phyloP scores from a whole-genome alignment of 495 filamentous ascomycete genomes.

The Lepraria neglecta region DNA sequence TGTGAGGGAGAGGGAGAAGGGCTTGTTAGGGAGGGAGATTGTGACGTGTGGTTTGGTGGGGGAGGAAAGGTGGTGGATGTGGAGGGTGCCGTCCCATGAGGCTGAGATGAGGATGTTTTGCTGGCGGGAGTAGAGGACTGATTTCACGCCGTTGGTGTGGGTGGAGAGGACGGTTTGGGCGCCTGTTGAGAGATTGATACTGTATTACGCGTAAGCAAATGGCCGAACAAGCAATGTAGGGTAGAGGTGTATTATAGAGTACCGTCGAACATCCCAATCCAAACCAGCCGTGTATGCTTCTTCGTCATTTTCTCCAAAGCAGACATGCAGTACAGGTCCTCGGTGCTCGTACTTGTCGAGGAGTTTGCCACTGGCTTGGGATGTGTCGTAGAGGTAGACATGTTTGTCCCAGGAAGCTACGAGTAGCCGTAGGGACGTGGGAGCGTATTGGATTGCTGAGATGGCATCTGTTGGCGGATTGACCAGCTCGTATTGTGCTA shows the following conservation, averaged over 20 bases:
- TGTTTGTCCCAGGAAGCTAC: constrained; percentile 93
- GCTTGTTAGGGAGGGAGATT: constrained; percentile 71
- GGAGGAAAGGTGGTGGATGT: constrained; percentile 61
- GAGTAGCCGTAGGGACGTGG: constrained; percentile 62
- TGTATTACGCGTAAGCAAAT: constrained; percentile 30
- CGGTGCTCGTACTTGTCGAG: constrained; percentile 70
- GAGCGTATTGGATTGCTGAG: constrained; percentile 78
- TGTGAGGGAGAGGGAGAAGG: constrained; percentile 76
- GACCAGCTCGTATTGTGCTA: constrained; percentile 59
- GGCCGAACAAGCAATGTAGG: neutral
- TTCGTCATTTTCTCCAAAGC: constrained; percentile 69
- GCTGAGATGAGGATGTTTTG: constrained; percentile 77
- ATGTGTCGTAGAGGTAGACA: constrained; percentile 80
- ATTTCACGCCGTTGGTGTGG: constrained; percentile 72
- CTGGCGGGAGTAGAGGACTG: constrained; percentile 70
- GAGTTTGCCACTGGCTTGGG: constrained; percentile 55
- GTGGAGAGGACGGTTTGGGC: constrained; percentile 68
- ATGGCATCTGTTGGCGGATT: constrained; percentile 82
- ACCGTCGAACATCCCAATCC: constrained; percentile 80
- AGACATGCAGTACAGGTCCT: constrained; percentile 84
- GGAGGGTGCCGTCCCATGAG: constrained; percentile 88
- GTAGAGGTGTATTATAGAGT: constrained; percentile 20
- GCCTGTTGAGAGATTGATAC: constrained; percentile 66
- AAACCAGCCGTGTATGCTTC: constrained; percentile 80
- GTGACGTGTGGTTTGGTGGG: constrained; percentile 44